Evolutionary conservation across 2,329 filamentous ascomycete species (phyloP).

Genomic region (Aspergillus ustus): DNA sequence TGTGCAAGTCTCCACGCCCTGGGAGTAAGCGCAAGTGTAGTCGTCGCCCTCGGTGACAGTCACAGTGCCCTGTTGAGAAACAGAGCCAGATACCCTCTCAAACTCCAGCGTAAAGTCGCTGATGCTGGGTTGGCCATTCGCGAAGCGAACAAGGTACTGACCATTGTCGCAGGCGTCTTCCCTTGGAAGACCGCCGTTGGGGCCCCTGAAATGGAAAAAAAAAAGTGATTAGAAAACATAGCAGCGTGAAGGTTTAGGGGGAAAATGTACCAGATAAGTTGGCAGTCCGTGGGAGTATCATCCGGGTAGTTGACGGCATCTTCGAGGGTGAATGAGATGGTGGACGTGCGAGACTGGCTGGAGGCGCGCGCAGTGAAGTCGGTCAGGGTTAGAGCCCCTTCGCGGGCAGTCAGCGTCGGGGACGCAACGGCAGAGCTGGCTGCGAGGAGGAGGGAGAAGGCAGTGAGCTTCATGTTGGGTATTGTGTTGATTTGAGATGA

Average conservation of each 20-base stretch:
- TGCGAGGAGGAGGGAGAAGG: background rate
- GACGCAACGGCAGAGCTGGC: background rate
- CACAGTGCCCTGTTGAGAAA: background rate
- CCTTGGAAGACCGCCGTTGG: background rate
- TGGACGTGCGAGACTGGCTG: background rate
- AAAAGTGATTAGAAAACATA: background rate
- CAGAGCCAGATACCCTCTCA: background rate
- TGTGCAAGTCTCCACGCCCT: background rate
- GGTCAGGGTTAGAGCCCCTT: background rate
- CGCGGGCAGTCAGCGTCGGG: background rate
- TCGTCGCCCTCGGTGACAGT: background rate
- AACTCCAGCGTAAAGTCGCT: slow-evolving; percentile 2
- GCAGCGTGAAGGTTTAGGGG: too few species aligned
- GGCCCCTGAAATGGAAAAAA: background rate
- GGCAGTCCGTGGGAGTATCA: background rate
- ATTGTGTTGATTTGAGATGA: background rate
- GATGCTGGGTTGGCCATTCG: background rate
- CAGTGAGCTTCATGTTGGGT: background rate
- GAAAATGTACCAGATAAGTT: background rate
- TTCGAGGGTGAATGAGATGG: background rate
- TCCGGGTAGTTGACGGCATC: background rate
- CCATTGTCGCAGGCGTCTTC: background rate
- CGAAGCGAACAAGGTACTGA: slow-evolving; percentile 1
- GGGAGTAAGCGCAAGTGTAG: background rate
- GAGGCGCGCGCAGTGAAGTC: background rate